Base-by-base conservation (phyloP, 768 basidiomycete species). In the Terana coerulea region DNA sequence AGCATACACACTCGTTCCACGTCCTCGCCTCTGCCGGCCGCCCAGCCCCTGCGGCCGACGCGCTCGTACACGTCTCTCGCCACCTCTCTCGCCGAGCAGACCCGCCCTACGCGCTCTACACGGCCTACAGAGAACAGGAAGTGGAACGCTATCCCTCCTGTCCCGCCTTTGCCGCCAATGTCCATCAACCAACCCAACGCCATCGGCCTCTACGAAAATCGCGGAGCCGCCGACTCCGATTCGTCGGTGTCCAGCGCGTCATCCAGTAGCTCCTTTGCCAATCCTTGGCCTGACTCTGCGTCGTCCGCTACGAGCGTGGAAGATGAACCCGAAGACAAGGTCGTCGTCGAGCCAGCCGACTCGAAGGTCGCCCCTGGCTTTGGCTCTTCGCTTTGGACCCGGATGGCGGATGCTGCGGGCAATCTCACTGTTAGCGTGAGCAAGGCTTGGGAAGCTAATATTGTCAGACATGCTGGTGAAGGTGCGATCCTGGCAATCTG, bases 401-500 rank as follows among this genome's bases (percentile, higher is more conserved):
- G 75, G 31, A 77, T 84, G 8, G 71, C 80, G n/a, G 68, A 69
- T 21, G 77, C 75, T 14, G 79, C 83, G 3, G 75, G 70, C 53
- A 71, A 65, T 3, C 66, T 86, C 21, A 81, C 77, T 1, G 71
- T 83, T 46, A 81, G 72, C 60, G 79, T 84, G 3, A 75, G 74
- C 62, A 77, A 79, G 60, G 80, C 81, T 22, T 81, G 79, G 79
- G 68, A 76, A 24, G 54, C 69, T 9, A 77, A 75, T 42, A 62
- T 80, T 17, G 56, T 63, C 17, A 64, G 68, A 15, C 64, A 62
- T 47, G 60, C 69, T 30, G 78, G 76, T 22, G 78, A 79, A 76
- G 75, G 78, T 75, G 55, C 54, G 59, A n/a, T n/a, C 55, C 47
- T 44, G 11, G 12, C 8, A 21, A 3, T 14, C 19, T n/a, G n/a